These are phyloP conservation scores for Blastomyces silverae DNA, from an alignment of 2,329 filamentous ascomycete species.

Conservation along the genomic window DNA sequence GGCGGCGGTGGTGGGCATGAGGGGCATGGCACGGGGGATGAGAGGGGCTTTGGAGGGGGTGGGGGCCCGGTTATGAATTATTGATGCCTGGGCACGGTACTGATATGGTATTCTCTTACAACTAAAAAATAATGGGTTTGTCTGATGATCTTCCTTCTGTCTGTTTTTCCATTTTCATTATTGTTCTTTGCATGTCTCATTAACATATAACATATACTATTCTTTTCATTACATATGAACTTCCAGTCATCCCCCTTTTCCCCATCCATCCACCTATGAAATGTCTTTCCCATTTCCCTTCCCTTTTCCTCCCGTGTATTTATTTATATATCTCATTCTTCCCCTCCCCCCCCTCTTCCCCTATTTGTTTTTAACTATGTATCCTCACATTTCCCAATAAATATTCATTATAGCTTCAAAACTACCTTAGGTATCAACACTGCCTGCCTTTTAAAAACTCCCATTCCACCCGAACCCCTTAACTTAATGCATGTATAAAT, in stretches of 20 bases:
- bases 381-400: no score
- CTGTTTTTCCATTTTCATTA: background rate
- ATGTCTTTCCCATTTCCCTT: no score
- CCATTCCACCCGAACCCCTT: no score
- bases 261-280: no score
- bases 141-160: background rate
- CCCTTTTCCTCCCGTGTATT: no score
- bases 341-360: no score
- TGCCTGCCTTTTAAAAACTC: no score
- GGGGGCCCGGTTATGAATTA: conserved; percentile 39
- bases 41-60: conserved; percentile 25
- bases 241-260: background rate
- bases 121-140: background rate
- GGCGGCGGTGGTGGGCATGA: conserved; percentile 27
- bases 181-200: background rate
- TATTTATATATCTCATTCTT: no score
- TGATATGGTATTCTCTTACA: background rate
- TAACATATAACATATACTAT: background rate
- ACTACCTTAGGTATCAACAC: no score
- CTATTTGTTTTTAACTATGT: no score
- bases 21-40: conserved; percentile 24
- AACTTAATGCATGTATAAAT: no score
- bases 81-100: conserved; percentile 18
- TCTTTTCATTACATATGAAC: background rate
- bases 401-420: no score